Percentiles rank a stretch among this genome's conserved stretches.
These are phyloP conservation scores for Teunomyces atbi DNA, from an alignment of 805 yeast species.

Conservation along the genomic window DNA sequence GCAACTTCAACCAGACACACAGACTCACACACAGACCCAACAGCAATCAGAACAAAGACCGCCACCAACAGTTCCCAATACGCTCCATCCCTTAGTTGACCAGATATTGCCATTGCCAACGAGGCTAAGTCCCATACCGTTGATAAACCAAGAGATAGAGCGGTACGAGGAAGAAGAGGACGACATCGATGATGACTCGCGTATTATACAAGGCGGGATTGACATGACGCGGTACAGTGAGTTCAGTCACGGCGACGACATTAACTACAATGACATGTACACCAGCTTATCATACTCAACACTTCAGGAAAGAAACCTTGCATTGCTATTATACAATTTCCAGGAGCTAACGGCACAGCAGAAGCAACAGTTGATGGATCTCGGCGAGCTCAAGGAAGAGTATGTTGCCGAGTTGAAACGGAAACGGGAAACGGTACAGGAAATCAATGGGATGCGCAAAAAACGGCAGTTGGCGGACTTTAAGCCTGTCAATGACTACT, in stretches of 20 bases:
- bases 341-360: slow-evolving; percentile 37
- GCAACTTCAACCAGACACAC: background rate
- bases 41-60: background rate
- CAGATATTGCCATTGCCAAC: slow-evolving; percentile 16
- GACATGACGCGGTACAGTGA: slow-evolving; percentile 26
- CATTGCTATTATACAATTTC: slow-evolving; percentile 30
- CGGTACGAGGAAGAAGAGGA: slow-evolving; percentile 30
- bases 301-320: slow-evolving; percentile 41
- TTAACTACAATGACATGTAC: slow-evolving; percentile 24
- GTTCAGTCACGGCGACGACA: slow-evolving; percentile 8
- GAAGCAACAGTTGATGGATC: slow-evolving; percentile 27
- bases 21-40: background rate
- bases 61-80: background rate
- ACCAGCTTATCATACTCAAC: slow-evolving; percentile 40
- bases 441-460: slow-evolving; percentile 41
- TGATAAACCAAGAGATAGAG: slow-evolving; percentile 14
- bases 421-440: slow-evolving; percentile 45
- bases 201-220: slow-evolving; percentile 27
- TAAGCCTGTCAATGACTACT: slow-evolving; percentile 44
- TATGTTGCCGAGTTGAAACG: slow-evolving; percentile 12
- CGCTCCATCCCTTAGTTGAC: slow-evolving; percentile 15
- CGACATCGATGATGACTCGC: slow-evolving; percentile 14
- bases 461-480: slow-evolving; percentile 33
- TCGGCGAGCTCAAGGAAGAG: slow-evolving; percentile 21
- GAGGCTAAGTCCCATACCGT: slow-evolving; percentile 10